phyloP scores from a whole-genome alignment of 805 yeast genomes.

The Yamadazyma sp. region DNA sequence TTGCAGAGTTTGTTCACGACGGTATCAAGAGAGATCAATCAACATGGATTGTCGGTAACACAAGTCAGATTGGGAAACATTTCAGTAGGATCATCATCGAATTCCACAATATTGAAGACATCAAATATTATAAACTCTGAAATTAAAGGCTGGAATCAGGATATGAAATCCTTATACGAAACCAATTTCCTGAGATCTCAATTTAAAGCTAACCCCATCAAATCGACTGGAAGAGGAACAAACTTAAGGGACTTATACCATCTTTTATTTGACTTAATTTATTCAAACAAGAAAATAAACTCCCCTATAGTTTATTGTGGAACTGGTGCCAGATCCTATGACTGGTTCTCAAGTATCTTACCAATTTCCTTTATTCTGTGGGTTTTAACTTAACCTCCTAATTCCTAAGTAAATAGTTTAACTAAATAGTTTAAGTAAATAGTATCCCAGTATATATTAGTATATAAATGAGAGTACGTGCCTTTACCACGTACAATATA shows the following conservation, averaged over 20 bases:
- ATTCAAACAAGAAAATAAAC: constrained; percentile 11
- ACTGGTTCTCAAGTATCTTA: constrained; percentile 26
- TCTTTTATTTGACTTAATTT: constrained; percentile 37
- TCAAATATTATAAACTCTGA: constrained; percentile 30
- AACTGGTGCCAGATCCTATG: constrained; percentile 40
- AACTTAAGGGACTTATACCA: constrained; percentile 37
- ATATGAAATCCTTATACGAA: constrained; percentile 32
- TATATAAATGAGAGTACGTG: not conserved
- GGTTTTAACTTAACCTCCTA: constrained; percentile 4
- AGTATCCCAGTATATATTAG: not conserved
- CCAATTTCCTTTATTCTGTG: constrained; percentile 17
- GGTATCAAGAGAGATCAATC: constrained; percentile 32
- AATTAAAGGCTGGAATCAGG: constrained; percentile 36
- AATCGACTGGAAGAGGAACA: constrained; percentile 25
- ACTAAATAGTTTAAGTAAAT: no score
- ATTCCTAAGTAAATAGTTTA: no score
- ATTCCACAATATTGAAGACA: constrained; percentile 19
- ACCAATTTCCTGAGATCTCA: constrained; percentile 29
- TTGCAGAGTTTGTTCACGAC: constrained; percentile 34
- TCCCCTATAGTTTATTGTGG: constrained; percentile 41
- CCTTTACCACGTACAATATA: constrained; percentile 1
- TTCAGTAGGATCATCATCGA: constrained; percentile 23
- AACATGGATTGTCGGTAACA: constrained; percentile 34
- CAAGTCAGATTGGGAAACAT: constrained; percentile 42
- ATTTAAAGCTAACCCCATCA: constrained; percentile 26